Base-by-base conservation (phyloP, 208 protist species). In the Crithidia acanthocephali region DNA sequence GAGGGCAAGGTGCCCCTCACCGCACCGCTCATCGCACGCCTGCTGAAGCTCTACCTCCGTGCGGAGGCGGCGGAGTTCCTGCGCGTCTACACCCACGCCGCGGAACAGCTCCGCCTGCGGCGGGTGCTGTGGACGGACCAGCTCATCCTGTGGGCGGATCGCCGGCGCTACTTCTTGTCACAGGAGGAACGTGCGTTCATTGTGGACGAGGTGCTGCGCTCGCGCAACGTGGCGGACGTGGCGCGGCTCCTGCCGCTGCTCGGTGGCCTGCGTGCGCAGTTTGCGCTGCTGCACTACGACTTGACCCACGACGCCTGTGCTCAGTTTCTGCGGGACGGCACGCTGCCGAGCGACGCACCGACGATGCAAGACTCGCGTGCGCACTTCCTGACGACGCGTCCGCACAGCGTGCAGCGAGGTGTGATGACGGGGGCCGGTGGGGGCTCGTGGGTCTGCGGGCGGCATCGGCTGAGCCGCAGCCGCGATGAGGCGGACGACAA, bases 1-100 rank as follows among this genome's bases (percentile, higher is more conserved):
- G 76, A 76, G 32, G 68, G 48, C 0, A 72, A 76, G 10, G 75
- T 90, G 0, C 73, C 80, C 0, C 52, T 89, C 28, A 88, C 83
- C 9, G 69, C 76, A 8, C 83, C 70, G 0, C 61, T 95, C 22
- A 60, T 90, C 1, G 77, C 76, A 4, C 77, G 85, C 9, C 65
- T 95, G 50, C 80, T 95, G 45, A 90, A 89, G 67, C 57, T 93
- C 25, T 92, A 91, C 56, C 76, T 95, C 13, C 86, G 90, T 10
- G 58, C 67, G 5, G 86, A 95, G 69, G 76, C 83, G 47, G 63
- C 68, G 1, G 77, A 83, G 57, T 85, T 91, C 15, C 52, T 92
- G 25, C 55, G 45, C 3, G 66, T 86, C 16, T 95, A 95, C 71
- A 60, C 61, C n/a, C 59, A 87, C 40, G 89, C 85, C 18, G 82